These are phyloP conservation scores for Cladosporium cucumerinum DNA, from an alignment of 2,329 filamentous ascomycete genomes.

Conservation along the genomic window DNA sequence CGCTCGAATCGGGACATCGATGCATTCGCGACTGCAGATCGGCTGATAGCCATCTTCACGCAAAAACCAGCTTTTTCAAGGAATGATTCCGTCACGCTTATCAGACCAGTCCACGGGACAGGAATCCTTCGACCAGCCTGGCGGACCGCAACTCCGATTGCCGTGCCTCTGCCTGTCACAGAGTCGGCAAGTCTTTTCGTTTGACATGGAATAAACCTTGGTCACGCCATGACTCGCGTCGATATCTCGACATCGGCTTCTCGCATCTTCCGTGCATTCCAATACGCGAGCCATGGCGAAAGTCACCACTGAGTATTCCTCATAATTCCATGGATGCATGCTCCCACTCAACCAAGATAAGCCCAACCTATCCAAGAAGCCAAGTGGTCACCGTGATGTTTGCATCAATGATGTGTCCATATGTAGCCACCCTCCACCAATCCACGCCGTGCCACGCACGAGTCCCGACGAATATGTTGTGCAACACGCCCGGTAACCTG, in stretches of 20 bases:
- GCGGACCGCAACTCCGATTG: not conserved
- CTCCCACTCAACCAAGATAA: too few species aligned
- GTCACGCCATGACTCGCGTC: not conserved
- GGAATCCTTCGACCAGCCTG: not conserved
- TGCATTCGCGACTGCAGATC: not conserved
- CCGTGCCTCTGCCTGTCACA: not conserved
- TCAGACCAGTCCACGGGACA: not conserved
- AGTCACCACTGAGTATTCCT: too few species aligned
- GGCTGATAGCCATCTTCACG: not conserved
- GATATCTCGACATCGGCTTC: not conserved
- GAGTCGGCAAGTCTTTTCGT: not conserved
- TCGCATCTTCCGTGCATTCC: not conserved
- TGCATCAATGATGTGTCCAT: too few species aligned
- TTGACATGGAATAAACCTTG: not conserved
- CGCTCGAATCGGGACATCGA: slow-evolving; percentile 1
- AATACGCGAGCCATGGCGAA: not conserved
- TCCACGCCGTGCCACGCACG: not conserved
- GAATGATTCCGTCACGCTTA: not conserved
- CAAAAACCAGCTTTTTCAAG: not conserved
- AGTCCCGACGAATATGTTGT: not conserved
- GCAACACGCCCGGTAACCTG: not conserved
- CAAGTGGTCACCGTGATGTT: too few species aligned
- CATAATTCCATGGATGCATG: too few species aligned
- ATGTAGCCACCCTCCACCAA: not conserved
- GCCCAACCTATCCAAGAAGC: too few species aligned